phyloP scores from a whole-genome alignment of 2,329 filamentous ascomycete species.

The Claviceps arundinis region DNA sequence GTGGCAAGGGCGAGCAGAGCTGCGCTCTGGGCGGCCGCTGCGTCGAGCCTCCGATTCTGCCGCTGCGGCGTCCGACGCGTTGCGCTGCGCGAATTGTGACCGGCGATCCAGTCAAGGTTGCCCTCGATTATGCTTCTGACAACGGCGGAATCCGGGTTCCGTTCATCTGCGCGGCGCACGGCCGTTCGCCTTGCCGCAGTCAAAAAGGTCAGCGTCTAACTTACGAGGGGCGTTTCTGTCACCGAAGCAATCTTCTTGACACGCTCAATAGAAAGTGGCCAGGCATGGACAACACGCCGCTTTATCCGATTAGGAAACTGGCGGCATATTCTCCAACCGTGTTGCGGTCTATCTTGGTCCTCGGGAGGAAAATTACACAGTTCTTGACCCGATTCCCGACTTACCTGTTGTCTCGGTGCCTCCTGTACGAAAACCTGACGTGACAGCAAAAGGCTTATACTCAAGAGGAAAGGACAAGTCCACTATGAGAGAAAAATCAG shows the following conservation, averaged over 20 bases:
- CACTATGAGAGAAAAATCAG: slow-evolving; percentile 62
- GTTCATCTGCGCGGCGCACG: slow-evolving; percentile 62
- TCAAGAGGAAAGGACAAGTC: slow-evolving; percentile 59
- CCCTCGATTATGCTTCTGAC: slow-evolving; percentile 39
- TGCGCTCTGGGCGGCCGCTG: too few species aligned
- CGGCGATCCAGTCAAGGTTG: slow-evolving; percentile 46
- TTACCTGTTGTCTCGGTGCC: slow-evolving; percentile 63
- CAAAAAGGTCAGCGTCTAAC: slow-evolving; percentile 51
- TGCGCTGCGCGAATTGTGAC: slow-evolving; percentile 37
- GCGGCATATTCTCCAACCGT: slow-evolving; percentile 55
- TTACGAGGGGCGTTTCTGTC: slow-evolving; percentile 54
- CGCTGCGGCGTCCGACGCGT: too few species aligned
- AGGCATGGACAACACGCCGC: slow-evolving; percentile 27
- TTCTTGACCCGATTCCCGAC: slow-evolving; percentile 39
- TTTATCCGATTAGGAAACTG: slow-evolving; percentile 58
- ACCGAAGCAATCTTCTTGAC: slow-evolving; percentile 60
- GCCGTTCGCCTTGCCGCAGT: slow-evolving; percentile 63
- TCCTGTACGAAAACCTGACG: slow-evolving; percentile 61
- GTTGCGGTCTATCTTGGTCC: slow-evolving; percentile 64
- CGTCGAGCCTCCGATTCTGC: too few species aligned
- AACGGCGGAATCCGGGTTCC: slow-evolving; percentile 38
- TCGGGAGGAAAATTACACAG: slow-evolving; percentile 46
- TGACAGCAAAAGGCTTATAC: slow-evolving; percentile 54
- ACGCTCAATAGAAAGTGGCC: slow-evolving; percentile 50
- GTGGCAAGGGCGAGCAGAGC: too few species aligned